Evolutionary conservation across 1,284 basidiomycete genomes (phyloP).

Genomic region (Cryptococcus hybrid): DNA sequence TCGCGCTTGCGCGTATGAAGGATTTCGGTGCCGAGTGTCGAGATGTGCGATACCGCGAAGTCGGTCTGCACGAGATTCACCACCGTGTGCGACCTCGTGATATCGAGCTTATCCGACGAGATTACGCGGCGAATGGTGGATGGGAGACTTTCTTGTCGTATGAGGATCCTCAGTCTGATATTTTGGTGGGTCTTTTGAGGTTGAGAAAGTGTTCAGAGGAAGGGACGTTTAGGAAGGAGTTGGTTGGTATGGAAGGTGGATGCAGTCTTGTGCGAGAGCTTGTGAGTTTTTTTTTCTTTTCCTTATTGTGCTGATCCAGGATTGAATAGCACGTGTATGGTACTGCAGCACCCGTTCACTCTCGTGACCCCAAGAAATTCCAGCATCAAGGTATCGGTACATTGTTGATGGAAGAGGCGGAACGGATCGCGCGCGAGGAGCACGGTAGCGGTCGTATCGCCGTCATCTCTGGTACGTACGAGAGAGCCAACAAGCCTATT

Average conservation of each 20-base stretch:
- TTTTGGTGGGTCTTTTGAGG: constrained; percentile 89
- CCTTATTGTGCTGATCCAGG: no score
- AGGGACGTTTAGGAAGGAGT: constrained; percentile 93
- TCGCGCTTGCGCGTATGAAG: constrained; percentile 96
- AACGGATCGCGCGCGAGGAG: constrained; percentile 94
- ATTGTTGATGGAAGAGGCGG: constrained; percentile 98
- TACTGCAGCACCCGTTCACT: constrained; percentile 95
- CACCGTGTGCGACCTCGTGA: constrained; percentile 95
- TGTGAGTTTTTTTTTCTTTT: constrained; percentile 28
- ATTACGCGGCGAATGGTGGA: constrained; percentile 95
- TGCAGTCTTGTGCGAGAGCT: constrained; percentile 95
- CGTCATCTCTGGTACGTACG: constrained; percentile 83
- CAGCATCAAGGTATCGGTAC: constrained; percentile 99
- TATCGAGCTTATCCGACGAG: constrained; percentile 93
- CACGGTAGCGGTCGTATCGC: constrained; percentile 82
- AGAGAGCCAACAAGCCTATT: no score
- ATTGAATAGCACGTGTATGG: constrained; percentile 81
- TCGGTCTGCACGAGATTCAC: constrained; percentile 98
- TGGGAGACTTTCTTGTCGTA: constrained; percentile 99
- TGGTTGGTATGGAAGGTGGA: constrained; percentile 71
- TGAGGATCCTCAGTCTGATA: constrained; percentile 96
- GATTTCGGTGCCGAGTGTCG: constrained; percentile 98
- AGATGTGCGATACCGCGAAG: constrained; percentile 97
- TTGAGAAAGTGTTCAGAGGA: constrained; percentile 94
- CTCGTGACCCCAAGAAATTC: constrained; percentile 96